Base-by-base conservation (phyloP, 2,329 filamentous ascomycete species). In the Raffaelea albimanens region DNA sequence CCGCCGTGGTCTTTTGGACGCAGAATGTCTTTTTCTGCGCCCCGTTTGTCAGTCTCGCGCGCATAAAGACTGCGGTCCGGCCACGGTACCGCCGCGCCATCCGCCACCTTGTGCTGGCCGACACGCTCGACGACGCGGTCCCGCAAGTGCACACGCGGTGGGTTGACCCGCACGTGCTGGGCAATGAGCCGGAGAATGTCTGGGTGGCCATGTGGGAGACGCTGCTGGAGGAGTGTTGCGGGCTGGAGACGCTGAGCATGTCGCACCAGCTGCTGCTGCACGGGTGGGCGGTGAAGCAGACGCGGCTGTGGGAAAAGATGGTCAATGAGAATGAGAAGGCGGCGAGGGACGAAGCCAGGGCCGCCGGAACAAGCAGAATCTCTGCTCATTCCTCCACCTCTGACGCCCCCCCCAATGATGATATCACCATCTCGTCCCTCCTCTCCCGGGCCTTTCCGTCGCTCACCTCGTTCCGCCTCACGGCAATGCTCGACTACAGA, bases 1-100 rank as follows among this genome's bases (percentile, higher is more conserved):
- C 54, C 1, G 53, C 53, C 0, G 33, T 36, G 13, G 34, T 55
- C 2, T 52, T 56, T 34, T 56, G 54, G 54, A 33, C 48, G 2
- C 20, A 34, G 5, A 56, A 56, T 44, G 33, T 44, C 0, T 46
- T 53, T 43, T 49, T 53, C n/a, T 40, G 3, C 10, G 18, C 2
- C 18, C 44, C 13, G n/a, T 23, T 8, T 5, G 4, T 3, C 29
- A 48, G 3, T 44, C 53, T 14, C 14, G 7, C 5, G 4, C 23
- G 8, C 44, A 52, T 10, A 29, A 53, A n/a, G 41, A 46, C 38
- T 18, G 38, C 9, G 43, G 46, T 4, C 47, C 53, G 43, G 19
- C 33, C 47, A 2, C 40, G 34, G n/a, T 49, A 52, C 41, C 51
- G 49, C 9, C n/a, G 14, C 16, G 23, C 55, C 39, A 40, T 56